Evolutionary conservation across 352 stramenopile species (phyloP).

Genomic region (Phytophthora colocasiae): DNA sequence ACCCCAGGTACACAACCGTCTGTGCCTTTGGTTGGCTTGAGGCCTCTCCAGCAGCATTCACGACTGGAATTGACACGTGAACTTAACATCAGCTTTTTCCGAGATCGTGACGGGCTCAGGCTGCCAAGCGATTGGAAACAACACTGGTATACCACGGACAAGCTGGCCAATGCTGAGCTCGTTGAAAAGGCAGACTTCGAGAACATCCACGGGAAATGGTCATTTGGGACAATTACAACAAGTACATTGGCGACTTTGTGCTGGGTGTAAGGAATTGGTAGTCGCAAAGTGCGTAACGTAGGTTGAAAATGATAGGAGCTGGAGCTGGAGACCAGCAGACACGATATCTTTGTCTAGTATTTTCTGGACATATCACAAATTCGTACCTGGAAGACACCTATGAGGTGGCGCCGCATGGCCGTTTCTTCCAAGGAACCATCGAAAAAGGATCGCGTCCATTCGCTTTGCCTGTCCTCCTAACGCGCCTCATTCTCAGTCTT

Average conservation of each 20-base stretch:
- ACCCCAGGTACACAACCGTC: neutral
- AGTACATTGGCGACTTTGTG: neutral
- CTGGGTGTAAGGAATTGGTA: too few relatives aligned
- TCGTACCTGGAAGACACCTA: too few relatives aligned
- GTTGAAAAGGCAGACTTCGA: neutral
- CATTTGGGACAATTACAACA: neutral
- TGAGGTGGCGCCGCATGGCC: neutral
- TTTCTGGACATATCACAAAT: too few relatives aligned
- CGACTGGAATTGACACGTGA: neutral
- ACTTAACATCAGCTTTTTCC: conserved; percentile 18
- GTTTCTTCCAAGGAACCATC: neutral
- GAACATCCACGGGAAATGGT: neutral
- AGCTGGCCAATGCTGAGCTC: too few relatives aligned
- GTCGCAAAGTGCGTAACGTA: too few relatives aligned
- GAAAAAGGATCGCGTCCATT: neutral
- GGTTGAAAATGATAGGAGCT: too few relatives aligned
- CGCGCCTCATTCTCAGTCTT: conserved; percentile 15
- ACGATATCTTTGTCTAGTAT: too few relatives aligned
- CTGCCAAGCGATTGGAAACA: neutral
- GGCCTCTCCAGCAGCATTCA: conserved; percentile 10
- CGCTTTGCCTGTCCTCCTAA: conserved; percentile 3
- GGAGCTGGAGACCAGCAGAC: too few relatives aligned
- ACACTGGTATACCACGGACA: neutral
- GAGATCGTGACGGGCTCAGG: conserved; percentile 3
- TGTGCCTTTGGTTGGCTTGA: neutral